Evolutionary conservation across 768 basidiomycete genomes (phyloP).

Genomic region (Kwoniella dendrophila): DNA sequence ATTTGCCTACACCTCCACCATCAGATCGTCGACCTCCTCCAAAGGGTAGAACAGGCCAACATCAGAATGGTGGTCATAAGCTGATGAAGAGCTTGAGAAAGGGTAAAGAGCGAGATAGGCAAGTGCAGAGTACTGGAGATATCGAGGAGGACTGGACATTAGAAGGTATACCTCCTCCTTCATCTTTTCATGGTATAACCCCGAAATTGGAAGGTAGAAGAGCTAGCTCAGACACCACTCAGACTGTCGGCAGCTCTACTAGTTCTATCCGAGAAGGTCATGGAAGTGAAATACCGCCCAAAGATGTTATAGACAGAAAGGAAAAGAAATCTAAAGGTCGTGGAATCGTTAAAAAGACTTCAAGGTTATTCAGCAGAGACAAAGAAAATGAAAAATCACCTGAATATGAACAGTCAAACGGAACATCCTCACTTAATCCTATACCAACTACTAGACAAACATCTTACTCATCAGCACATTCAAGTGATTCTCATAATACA

Average conservation of each 20-base stretch:
- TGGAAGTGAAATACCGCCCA: not conserved
- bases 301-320: slow-evolving; percentile 15
- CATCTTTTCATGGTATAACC: slow-evolving; percentile 1
- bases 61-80: slow-evolving; percentile 15
- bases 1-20: slow-evolving; percentile 34
- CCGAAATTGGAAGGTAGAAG: not conserved
- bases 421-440: slow-evolving; percentile 15
- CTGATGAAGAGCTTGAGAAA: slow-evolving; percentile 29
- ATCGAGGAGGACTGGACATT: slow-evolving; percentile 46
- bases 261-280: not conserved
- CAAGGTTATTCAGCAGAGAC: slow-evolving; percentile 37
- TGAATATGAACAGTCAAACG: slow-evolving; percentile 8
- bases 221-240: slow-evolving; percentile 2
- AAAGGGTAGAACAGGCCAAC: slow-evolving; percentile 19
- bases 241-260: not conserved
- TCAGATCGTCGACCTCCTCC: slow-evolving; percentile 27
- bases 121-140: slow-evolving; percentile 5
- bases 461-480: slow-evolving; percentile 43
- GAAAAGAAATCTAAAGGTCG: slow-evolving; percentile 40
- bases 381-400: slow-evolving; percentile 23
- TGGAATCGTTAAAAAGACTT: slow-evolving; percentile 47
- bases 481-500: slow-evolving; percentile 25
- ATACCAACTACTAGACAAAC: slow-evolving; percentile 29
- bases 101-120: slow-evolving; percentile 25
- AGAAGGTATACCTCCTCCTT: slow-evolving; percentile 25